Evolutionary conservation across 805 yeast species (phyloP).

Genomic region (Sugiyamaella smithiae): DNA sequence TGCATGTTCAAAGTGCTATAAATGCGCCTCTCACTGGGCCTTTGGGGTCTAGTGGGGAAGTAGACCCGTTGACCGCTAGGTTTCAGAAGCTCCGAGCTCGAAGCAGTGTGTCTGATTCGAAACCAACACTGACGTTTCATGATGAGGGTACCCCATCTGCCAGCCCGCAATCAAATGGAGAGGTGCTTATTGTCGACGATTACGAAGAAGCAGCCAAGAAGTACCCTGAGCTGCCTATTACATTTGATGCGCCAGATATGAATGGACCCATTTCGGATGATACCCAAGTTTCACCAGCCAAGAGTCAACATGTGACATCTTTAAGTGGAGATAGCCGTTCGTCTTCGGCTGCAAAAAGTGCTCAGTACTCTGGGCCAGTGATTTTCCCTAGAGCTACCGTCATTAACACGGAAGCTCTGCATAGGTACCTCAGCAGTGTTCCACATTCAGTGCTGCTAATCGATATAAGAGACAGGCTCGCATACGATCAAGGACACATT

Average conservation of each 20-base stretch:
- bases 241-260: not conserved
- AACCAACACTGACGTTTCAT: not conserved
- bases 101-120: conserved; percentile 3
- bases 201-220: not conserved
- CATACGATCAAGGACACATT: conserved; percentile 64
- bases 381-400: conserved; percentile 30
- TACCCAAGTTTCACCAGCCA: not conserved
- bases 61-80: conserved; percentile 17
- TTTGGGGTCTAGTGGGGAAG: not conserved
- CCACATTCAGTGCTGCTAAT: conserved; percentile 51
- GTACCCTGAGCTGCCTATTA: not conserved
- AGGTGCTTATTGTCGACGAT: not conserved
- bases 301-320: not conserved
- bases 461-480: conserved; percentile 64
- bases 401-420: conserved; percentile 27
- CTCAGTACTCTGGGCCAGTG: conserved; percentile 7
- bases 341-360: not conserved
- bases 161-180: not conserved
- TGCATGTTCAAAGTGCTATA: not conserved
- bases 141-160: conserved; percentile 3
- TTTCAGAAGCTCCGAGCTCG: conserved; percentile 19
- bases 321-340: not conserved
- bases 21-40: not conserved
- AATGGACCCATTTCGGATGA: not conserved
- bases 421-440: conserved; percentile 22